A percentile compares a stretch with the other conserved stretches of the same genome.
These are phyloP conservation scores for Linum tenue DNA, from an alignment of 345 rosid genomes.

Conservation along the genomic window DNA sequence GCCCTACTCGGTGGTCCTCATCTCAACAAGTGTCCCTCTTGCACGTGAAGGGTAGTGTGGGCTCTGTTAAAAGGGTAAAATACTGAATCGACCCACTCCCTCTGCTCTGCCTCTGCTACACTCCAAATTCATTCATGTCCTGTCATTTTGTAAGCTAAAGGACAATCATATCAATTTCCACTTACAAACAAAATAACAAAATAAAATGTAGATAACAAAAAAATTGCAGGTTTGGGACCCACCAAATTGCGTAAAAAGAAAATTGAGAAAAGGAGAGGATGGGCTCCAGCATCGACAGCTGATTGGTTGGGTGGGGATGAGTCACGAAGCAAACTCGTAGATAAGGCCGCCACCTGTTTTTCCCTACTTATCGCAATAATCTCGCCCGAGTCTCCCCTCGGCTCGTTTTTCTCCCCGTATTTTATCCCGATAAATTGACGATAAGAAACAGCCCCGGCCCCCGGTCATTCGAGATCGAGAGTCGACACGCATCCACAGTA, in stretches of 20 bases:
- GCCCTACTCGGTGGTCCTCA: too few species aligned
- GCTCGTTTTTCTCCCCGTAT: not conserved
- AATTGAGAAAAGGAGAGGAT: too few species aligned
- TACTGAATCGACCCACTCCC: not conserved
- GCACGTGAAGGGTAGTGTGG: not conserved
- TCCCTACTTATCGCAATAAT: too few species aligned
- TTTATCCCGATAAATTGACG: not conserved
- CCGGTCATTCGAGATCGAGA: too few species aligned
- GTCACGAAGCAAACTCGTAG: not conserved
- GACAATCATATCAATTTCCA: too few species aligned
- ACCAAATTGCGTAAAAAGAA: not conserved
- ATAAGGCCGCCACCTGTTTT: constrained; percentile 19
- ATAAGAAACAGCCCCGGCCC: not conserved
- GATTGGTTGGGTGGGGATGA: not conserved
- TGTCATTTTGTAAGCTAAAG: too few species aligned
- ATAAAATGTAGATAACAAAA: not conserved
- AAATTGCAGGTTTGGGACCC: not conserved
- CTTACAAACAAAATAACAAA: too few species aligned
- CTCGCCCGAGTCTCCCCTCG: too few species aligned
- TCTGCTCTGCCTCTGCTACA: too few species aligned
- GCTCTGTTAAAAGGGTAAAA: not conserved
- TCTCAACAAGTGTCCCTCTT: not conserved
- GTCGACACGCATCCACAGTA: not conserved
- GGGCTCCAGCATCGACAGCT: too few species aligned
- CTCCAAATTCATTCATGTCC: too few species aligned